phyloP scores from a whole-genome alignment of 768 basidiomycete species.

The Pleurotus citrinopileatus region DNA sequence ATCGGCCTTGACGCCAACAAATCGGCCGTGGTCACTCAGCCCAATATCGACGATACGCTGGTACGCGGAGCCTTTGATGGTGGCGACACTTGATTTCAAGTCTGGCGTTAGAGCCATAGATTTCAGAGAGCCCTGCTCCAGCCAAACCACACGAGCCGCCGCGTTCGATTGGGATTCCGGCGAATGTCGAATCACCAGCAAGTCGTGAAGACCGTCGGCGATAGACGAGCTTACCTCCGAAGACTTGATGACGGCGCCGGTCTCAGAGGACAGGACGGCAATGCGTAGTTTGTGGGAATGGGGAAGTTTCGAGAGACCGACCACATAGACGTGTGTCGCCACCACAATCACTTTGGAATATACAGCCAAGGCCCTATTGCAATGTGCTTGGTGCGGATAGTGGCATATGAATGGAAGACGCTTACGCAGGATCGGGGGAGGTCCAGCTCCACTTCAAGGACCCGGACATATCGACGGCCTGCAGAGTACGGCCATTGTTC shows the following conservation, averaged over 20 bases:
- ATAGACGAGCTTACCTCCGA: constrained; percentile 54
- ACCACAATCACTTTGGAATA: constrained; percentile 62
- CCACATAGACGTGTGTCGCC: constrained; percentile 48
- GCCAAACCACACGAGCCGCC: constrained; percentile 44
- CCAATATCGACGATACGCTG: constrained; percentile 59
- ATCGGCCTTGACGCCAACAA: constrained; percentile 57
- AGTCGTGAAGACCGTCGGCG: constrained; percentile 27
- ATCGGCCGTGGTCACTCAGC: constrained; percentile 49
- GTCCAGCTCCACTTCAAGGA: constrained; percentile 68
- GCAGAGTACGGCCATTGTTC: constrained; percentile 60
- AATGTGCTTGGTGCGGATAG: background rate
- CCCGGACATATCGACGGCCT: constrained; percentile 50
- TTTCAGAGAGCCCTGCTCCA: constrained; percentile 48
- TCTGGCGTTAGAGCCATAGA: constrained; percentile 48
- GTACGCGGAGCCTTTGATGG: constrained; percentile 44
- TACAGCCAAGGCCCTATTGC: constrained; percentile 55
- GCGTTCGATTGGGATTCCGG: constrained; percentile 13
- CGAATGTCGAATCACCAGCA: constrained; percentile 23
- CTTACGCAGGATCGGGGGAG: constrained; percentile 66
- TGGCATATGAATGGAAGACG: constrained; percentile 9
- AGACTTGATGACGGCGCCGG: constrained; percentile 48
- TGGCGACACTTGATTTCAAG: constrained; percentile 45
- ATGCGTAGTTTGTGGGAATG: constrained; percentile 65
- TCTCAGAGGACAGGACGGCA: constrained; percentile 52
- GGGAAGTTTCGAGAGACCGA: constrained; percentile 51